Evolutionary conservation across 768 basidiomycete genomes (phyloP), one percentile per base, ranked within the genome.

Genomic region (Lepiota venenata): DNA sequence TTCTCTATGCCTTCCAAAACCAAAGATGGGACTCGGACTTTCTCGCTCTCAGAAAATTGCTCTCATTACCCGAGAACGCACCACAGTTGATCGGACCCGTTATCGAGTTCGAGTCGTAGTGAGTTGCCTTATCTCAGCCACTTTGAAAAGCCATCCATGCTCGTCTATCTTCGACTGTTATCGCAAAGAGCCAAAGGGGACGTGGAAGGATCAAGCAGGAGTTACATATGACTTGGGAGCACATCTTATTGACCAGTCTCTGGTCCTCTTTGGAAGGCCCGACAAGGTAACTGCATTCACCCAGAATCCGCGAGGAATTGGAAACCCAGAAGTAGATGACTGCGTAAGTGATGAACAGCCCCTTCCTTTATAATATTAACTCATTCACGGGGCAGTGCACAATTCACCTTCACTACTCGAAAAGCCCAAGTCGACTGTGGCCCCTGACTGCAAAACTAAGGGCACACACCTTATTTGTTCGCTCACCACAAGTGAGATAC

Each of bases 21-120:
- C 76, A 88, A 47, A 78, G 88, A 53, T 91, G 84, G 82, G 88
- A 91, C 68, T 83, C 85, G 2, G 89, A 92, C 63, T 90, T 84
- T 69, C 72, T 89, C 37, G 79, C 88, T 6, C 68, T 91, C 46
- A 78, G 76, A 59, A 73, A 74, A 38, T 74, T 91, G 20, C 67
- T 91, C 21, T 69, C 72, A 7, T 72, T 85, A 16, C 80, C 84
- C 14, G 62, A 76, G 8, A 69, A 75, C 9, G 75, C 80, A 14
- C 71, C 79, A 1, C 69, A 77, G 49, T 82, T 77, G 8, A 66
- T 90, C 35, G 89, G 89, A 2, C 69, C 75, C 12, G 67, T 91
- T 11, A 68, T 80, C 5, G 88, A 91, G 63, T 85, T 91, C 52
- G 88, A 90, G 66, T 88, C 87, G 7, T 82, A 87, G 88, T 87